These are phyloP conservation scores for Phytophthora cactorum DNA, from an alignment of 352 stramenopile genomes.

Conservation along the genomic window DNA sequence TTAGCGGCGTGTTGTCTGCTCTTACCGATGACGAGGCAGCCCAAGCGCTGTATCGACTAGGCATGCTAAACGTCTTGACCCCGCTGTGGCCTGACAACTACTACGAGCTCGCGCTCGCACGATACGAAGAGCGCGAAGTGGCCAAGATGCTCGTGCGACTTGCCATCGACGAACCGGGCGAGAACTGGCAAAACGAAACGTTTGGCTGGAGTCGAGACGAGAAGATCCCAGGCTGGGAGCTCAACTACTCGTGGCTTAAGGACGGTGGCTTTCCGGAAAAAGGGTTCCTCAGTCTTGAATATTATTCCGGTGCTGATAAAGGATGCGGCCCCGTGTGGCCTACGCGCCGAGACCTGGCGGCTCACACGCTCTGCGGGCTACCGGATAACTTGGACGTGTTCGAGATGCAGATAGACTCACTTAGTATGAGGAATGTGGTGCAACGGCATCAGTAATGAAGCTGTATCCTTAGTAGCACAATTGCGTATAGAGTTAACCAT, in stretches of 20 bases:
- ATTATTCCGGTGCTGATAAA: conserved; percentile 80
- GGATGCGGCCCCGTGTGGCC: conserved; percentile 77
- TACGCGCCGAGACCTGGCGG: conserved; percentile 59
- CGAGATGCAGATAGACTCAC: conserved; percentile 61
- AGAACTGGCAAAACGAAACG: conserved; percentile 83
- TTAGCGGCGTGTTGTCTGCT: conserved; percentile 61
- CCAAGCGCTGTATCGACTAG: conserved; percentile 68
- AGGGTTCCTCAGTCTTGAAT: conserved; percentile 74
- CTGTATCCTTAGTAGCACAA: too few relatives aligned
- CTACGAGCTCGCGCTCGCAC: conserved; percentile 73
- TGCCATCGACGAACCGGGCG: conserved; percentile 79
- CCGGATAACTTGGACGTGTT: conserved; percentile 55
- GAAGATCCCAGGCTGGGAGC: conserved; percentile 79
- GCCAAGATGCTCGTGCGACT: conserved; percentile 76
- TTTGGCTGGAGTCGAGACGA: conserved; percentile 84
- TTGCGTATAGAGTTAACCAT: neutral
- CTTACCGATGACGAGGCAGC: conserved; percentile 62
- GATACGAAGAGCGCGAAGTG: conserved; percentile 78
- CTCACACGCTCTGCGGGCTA: conserved; percentile 56
- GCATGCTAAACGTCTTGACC: conserved; percentile 78
- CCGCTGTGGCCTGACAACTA: conserved; percentile 77
- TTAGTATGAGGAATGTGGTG: conserved; percentile 46
- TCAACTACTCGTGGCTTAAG: conserved; percentile 84
- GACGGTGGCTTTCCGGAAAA: conserved; percentile 82
- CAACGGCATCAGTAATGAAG: conserved; percentile 25